phyloP scores from a whole-genome alignment of 225 moss, liverwort and hornwort species.

The Marchantia polymorpha region DNA sequence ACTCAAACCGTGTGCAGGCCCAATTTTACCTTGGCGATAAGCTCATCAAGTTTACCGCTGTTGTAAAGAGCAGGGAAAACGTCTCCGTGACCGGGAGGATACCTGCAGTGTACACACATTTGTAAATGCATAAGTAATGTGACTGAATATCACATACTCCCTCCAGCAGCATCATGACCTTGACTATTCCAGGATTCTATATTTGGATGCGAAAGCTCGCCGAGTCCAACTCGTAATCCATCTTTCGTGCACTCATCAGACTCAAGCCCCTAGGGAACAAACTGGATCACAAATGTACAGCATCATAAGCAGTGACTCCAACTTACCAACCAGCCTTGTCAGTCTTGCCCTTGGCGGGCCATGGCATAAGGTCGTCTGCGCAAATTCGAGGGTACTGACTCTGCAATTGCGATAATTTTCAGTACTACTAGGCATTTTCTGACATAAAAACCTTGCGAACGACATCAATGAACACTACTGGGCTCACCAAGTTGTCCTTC shows the following conservation, averaged over 20 bases:
- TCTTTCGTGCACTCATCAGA: not conserved
- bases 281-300: not conserved
- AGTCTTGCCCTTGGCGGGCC: slow-evolving; percentile 94
- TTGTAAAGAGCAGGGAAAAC: slow-evolving; percentile 88
- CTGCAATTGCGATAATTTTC: slow-evolving; percentile 34
- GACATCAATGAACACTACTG: not conserved
- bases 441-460: too few species aligned
- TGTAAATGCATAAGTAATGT: not conserved
- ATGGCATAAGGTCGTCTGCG: slow-evolving; percentile 71
- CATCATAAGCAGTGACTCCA: not conserved
- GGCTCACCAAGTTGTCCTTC: not conserved
- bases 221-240: not conserved
- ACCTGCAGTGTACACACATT: slow-evolving; percentile 44
- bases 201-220: not conserved
- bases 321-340: slow-evolving; percentile 92
- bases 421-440: not conserved
- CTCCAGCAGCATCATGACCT: not conserved
- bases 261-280: not conserved
- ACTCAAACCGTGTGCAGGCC: not conserved
- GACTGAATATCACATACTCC: not conserved
- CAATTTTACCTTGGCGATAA: slow-evolving; percentile 62
- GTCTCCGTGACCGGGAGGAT: slow-evolving; percentile 99
- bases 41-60: slow-evolving; percentile 78
- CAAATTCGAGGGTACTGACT: slow-evolving; percentile 91
- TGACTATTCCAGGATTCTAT: not conserved